Conservation (phyloP, 139 green algal species). For the Gonium pectorale region DNA sequence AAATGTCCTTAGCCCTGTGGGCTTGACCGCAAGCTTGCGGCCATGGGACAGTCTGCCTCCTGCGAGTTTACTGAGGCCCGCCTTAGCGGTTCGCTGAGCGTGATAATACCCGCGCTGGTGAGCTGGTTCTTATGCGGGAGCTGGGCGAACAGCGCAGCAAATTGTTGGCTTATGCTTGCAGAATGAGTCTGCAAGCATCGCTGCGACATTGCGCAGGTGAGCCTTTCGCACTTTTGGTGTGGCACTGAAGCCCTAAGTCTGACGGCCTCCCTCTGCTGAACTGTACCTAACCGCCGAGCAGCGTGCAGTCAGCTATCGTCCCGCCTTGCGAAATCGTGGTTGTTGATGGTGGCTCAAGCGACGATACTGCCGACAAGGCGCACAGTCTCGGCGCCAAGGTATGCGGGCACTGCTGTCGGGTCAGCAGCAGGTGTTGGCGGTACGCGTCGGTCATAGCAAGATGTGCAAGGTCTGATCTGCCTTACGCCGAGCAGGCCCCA, state of each 20-base stretch:
- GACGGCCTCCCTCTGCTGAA: neutral
- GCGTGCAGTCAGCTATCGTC: neutral
- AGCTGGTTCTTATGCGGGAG: neutral
- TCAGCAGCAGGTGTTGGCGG: too few relatives aligned
- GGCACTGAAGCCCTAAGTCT: neutral
- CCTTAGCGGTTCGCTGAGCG: too few relatives aligned
- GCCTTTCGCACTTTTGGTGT: neutral
- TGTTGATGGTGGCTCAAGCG: slow-evolving; percentile 74
- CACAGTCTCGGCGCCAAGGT: slow-evolving; percentile 57
- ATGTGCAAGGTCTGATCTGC: too few relatives aligned
- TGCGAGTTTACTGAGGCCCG: too few relatives aligned
- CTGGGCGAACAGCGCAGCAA: neutral
- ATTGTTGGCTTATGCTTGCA: slow-evolving; percentile 18
- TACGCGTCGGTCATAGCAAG: too few relatives aligned
- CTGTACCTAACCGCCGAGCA: too few relatives aligned
- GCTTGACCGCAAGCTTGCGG: too few relatives aligned
- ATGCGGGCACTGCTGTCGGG: too few relatives aligned
- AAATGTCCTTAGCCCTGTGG: too few relatives aligned
- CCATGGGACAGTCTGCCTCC: too few relatives aligned
- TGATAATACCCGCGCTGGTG: slow-evolving; percentile 18
- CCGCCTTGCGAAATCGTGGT: slow-evolving; percentile 67
- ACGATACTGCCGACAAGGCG: slow-evolving; percentile 59
- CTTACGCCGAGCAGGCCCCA: too few relatives aligned
- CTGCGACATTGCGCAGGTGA: slow-evolving; percentile 34
- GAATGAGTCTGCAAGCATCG: slow-evolving; percentile 54